Evolutionary conservation across 2,329 filamentous ascomycete genomes (phyloP).

Genomic region (Ramichloridium luteum): DNA sequence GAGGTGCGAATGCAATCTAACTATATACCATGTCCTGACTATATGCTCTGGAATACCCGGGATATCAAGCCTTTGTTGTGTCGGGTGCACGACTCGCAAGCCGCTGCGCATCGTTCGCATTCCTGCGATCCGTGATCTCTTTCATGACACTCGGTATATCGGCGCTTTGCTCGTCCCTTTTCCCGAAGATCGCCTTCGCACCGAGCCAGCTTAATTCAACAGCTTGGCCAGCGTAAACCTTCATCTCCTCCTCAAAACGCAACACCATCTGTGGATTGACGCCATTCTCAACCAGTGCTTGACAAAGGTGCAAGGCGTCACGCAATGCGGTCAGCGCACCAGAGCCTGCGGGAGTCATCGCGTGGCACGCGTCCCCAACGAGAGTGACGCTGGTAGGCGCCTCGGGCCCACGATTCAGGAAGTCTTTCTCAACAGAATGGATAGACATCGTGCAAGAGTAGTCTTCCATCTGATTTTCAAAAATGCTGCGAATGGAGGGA

Average conservation of each 20-base stretch:
- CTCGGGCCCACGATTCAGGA: slow-evolving; percentile 18
- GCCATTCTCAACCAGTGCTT: slow-evolving; percentile 1
- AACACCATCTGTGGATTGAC: background rate
- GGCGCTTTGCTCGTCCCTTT: too few relatives aligned
- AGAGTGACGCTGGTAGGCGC: background rate
- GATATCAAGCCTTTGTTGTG: too few relatives aligned
- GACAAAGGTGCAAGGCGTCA: slow-evolving; percentile 19
- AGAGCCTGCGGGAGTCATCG: slow-evolving; percentile 35
- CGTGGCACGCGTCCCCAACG: slow-evolving; percentile 34
- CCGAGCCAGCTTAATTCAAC: slow-evolving; percentile 2
- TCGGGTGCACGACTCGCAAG: too few relatives aligned
- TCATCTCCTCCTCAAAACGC: slow-evolving; percentile 1
- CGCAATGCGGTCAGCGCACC: slow-evolving; percentile 35
- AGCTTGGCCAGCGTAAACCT: slow-evolving; percentile 1
- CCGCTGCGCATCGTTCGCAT: too few relatives aligned
- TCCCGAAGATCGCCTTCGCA: slow-evolving; percentile 2
- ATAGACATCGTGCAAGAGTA: slow-evolving; percentile 25
- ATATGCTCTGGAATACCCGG: too few relatives aligned
- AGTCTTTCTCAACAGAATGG: slow-evolving; percentile 21
- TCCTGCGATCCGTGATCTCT: too few relatives aligned
- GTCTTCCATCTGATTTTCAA: slow-evolving; percentile 12
- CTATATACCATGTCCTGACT: too few relatives aligned
- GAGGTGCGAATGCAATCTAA: too few relatives aligned
- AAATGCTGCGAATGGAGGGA: slow-evolving; percentile 6
- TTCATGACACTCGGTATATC: too few relatives aligned